Percentiles rank a stretch among this genome's conserved stretches.
Conservation (phyloP, 495 filamentous ascomycete species). For the Articulospora tetracladia region DNA sequence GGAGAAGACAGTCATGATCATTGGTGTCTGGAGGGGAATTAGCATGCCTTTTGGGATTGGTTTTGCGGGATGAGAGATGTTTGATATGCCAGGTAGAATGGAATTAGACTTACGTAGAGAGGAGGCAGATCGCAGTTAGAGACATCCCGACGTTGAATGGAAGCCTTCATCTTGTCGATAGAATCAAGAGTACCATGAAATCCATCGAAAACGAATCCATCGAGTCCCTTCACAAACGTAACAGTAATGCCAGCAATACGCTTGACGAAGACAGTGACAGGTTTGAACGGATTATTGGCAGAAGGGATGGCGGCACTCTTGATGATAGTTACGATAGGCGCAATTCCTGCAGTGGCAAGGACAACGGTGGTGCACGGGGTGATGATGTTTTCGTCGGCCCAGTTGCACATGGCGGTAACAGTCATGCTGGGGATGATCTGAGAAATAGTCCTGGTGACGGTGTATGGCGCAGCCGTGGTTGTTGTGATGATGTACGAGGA, state of each 20-base stretch:
- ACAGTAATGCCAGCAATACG: not conserved
- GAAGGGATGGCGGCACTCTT: not conserved
- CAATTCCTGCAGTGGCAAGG: not conserved
- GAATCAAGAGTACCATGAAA: too few relatives aligned
- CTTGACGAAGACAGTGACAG: not conserved
- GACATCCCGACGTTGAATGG: too few relatives aligned
- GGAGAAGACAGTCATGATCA: not conserved
- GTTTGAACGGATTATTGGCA: not conserved
- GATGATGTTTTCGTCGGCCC: conserved; percentile 1
- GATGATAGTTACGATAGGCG: not conserved
- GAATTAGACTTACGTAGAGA: too few relatives aligned
- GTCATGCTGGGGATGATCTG: not conserved
- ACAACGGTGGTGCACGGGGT: conserved; percentile 3
- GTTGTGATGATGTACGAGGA: not conserved
- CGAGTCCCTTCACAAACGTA: not conserved
- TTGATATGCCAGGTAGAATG: too few relatives aligned
- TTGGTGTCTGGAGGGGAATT: not conserved
- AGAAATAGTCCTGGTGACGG: conserved; percentile 1
- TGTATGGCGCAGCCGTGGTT: not conserved
- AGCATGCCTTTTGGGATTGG: too few relatives aligned
- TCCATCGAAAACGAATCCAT: too few relatives aligned
- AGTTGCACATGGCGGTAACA: not conserved
- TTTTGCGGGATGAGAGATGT: too few relatives aligned
- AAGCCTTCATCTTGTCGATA: too few relatives aligned
- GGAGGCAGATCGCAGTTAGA: too few relatives aligned